Base-by-base conservation (phyloP, 768 basidiomycete genomes). In the Kwoniella dejecticola region DNA sequence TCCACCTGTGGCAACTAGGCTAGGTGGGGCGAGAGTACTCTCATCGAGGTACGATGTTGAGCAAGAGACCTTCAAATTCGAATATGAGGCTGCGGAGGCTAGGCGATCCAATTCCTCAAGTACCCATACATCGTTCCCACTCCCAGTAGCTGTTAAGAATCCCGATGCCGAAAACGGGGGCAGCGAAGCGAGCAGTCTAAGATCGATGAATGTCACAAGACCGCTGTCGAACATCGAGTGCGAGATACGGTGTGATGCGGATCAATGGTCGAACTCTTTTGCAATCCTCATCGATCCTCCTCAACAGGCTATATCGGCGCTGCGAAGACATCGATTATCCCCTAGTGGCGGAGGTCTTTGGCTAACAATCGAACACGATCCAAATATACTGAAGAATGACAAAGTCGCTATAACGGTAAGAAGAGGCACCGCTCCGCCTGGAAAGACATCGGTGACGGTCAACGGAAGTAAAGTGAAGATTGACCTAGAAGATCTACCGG, bases 301-400 rank as follows among this genome's bases (percentile, higher is more conserved):
- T 2, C 94, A 93, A 12, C 87, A 88, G 61, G 82, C 84, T 4
- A 86, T 95, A 36, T 85, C 88, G 0, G 91, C 88, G 62, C 83
- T 99, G 8, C 85, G 89, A 7, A 85, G 96, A 29, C 95, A 98
- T 79, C 85, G 88, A 5, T 82, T 98, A 4, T 91, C 91, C 1
- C 81, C 83, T 3, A 87, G 88, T 31, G 95, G 95, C 2, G 94
- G 95, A 15, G 96, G 96, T 0, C 79, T 96, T 19, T 99, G 96
- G 96, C 78, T 99, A 26, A 93, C 91, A 0, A 82, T 97, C 69
- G 88, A 86, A 4, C 94, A 98, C 69, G 90, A 95, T 64, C 63
- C 69, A n/a, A 85, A 86, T 1, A 77, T 87, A n/a, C 85, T 87
- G n/a, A 85, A 87, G 21, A 87, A 90, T 40, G 92, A 94, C 56